Conservation (phyloP, 2,329 filamentous ascomycete genomes). For the Alternaria arborescens region DNA sequence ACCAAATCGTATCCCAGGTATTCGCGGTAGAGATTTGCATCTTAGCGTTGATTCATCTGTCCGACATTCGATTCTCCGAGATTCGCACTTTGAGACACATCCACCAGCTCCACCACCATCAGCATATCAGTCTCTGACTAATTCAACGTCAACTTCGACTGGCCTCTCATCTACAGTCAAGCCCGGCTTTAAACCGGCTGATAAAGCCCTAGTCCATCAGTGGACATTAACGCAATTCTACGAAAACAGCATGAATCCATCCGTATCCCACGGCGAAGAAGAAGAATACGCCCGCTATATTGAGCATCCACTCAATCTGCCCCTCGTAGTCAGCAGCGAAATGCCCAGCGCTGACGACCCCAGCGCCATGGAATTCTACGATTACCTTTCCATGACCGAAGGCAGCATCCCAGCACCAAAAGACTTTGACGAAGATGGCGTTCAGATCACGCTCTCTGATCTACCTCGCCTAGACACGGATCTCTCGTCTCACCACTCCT, state of each 20-base stretch:
- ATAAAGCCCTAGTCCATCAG: conserved; percentile 84
- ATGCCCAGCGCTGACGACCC: conserved; percentile 61
- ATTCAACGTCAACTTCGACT: conserved; percentile 41
- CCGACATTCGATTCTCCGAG: conserved; percentile 55
- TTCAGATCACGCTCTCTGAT: conserved; percentile 23
- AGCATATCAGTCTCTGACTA: conserved; percentile 36
- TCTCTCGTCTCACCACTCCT: conserved; percentile 36
- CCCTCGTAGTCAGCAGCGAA: conserved; percentile 78
- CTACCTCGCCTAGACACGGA: conserved; percentile 36
- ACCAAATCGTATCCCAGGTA: conserved; percentile 27
- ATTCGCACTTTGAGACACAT: conserved; percentile 48
- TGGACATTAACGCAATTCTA: conserved; percentile 90
- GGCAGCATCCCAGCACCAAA: conserved; percentile 25
- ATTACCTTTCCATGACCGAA: conserved; percentile 72
- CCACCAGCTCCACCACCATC: conserved; percentile 31
- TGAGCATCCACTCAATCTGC: conserved; percentile 84
- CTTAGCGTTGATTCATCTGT: conserved; percentile 40
- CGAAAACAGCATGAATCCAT: conserved; percentile 83
- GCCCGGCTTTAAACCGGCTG: conserved; percentile 61
- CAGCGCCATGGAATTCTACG: conserved; percentile 73
- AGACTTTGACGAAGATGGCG: conserved; percentile 29
- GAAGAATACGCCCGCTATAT: conserved; percentile 91
- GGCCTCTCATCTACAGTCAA: conserved; percentile 35
- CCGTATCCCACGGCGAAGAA: conserved; percentile 77
- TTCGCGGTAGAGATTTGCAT: conserved; percentile 32